phyloP scores from a whole-genome alignment of 2,329 filamentous ascomycete genomes.

The Ophidiomyces ophidiicola region DNA sequence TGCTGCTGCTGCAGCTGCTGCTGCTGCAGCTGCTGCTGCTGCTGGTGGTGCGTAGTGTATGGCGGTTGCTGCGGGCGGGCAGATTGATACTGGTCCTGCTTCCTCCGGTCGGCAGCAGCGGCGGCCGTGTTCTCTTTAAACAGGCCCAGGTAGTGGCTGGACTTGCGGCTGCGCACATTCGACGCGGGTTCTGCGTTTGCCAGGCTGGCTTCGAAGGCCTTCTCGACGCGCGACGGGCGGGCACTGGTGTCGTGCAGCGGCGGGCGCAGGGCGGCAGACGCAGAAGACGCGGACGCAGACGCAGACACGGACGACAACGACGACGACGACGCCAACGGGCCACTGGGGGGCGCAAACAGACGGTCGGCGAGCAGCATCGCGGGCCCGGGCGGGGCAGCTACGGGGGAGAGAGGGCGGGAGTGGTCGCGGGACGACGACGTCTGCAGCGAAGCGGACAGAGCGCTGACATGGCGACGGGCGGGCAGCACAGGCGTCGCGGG shows the following conservation, averaged over 20 bases:
- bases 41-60: constrained; percentile 1
- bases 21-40: no score
- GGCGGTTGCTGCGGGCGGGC: constrained; percentile 24
- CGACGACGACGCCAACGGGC: constrained; percentile 3
- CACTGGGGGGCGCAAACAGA: constrained; percentile 2
- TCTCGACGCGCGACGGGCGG: constrained; percentile 42
- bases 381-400: constrained; percentile 3
- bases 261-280: no score
- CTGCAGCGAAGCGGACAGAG: constrained; percentile 13
- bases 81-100: constrained; percentile 35
- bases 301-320: no score
- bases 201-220: constrained; percentile 52
- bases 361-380: constrained; percentile 6
- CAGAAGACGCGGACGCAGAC: constrained; percentile 20
- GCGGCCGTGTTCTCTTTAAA: constrained; percentile 49
- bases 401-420: not conserved
- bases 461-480: constrained; percentile 14
- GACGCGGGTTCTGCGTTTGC: constrained; percentile 44
- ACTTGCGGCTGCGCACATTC: constrained; percentile 51
- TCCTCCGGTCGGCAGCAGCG: constrained; percentile 40
- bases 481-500: not conserved
- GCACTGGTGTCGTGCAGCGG: no score
- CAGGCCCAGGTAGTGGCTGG: constrained; percentile 52
- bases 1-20: no score
- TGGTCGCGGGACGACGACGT: not conserved